Evolutionary conservation across 441 rosid species (phyloP), one percentile per base, ranked within the genome.

Genomic region (Pelargonium citronellum): DNA sequence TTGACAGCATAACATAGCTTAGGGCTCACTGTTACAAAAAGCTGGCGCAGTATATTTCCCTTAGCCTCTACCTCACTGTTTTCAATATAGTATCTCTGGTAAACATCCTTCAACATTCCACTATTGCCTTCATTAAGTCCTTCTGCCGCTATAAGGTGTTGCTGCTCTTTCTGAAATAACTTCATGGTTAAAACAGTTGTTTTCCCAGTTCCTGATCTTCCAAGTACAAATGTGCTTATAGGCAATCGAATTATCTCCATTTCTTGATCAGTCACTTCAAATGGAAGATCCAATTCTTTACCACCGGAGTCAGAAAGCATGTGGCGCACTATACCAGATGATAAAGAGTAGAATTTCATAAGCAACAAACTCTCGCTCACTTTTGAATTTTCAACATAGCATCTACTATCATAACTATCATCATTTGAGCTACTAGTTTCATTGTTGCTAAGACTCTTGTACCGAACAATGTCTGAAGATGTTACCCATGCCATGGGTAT

Each of bases 201-300:
- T 75, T 86, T 87, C 34, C 92, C 88, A 1, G 89, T 87, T 43
- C 92, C 90, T 9, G 90, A 86, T 55, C 84, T 72, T 67, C 92
- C 92, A 11, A 83, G 73, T n/a, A 83, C 74, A 67, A 86, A 88
- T 1, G 82, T 67, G 74, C 84, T 84, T 74, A 39, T 69, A 5
- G 30, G 73, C 66, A 73, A 81, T 10, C 43, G 24, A 34, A 82
- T 78, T 1, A 83, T 82, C 17, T 86, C 85, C 1, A 20, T 49
- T 53, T 79, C 84, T 55, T 79, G 78, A 11, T 78, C 79, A 1
- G 84, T 84, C 13, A 84, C 78, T 80, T 81, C 85, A 47, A 85
- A 83, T 1, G 91, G 87, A n/a, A 83, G 82, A 1, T 82, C 83
- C 19, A 79, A 27, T 69, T 83, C 87, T 12, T 72, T 66, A 19